phyloP scores from a whole-genome alignment of 2,329 filamentous ascomycete genomes.

The Alternaria dauci region DNA sequence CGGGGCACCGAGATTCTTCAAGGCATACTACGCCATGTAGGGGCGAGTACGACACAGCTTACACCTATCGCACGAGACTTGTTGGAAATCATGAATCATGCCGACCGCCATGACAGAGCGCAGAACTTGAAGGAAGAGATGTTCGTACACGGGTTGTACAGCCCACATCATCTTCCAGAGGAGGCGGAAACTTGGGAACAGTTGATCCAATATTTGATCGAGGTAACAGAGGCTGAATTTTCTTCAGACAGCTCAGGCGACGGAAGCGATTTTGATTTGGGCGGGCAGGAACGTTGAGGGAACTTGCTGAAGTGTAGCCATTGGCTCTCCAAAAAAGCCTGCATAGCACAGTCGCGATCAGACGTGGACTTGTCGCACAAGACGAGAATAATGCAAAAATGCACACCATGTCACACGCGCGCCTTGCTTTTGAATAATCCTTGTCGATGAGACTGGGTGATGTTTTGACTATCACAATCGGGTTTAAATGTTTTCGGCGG shows the following conservation, averaged over 20 bases:
- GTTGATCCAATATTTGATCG: background rate
- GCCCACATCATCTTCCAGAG: background rate
- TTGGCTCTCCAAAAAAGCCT: background rate
- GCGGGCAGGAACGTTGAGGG: background rate
- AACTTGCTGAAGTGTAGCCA: background rate
- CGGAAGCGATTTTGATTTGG: background rate
- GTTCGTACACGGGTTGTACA: background rate
- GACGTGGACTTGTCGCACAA: constrained; percentile 5
- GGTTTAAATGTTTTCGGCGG: background rate
- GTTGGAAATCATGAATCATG: background rate
- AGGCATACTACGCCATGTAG: constrained; percentile 1
- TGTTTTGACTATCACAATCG: constrained; percentile 3
- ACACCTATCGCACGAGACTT: background rate
- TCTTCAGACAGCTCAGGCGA: background rate
- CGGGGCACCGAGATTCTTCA: background rate
- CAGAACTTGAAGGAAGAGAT: background rate
- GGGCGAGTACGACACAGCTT: constrained; percentile 4
- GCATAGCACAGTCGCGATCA: background rate
- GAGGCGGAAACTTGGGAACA: constrained; percentile 5
- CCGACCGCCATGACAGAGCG: background rate
- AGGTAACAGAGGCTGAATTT: background rate
- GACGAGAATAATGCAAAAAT: constrained; percentile 4
- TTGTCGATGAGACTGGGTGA: constrained; percentile 6
- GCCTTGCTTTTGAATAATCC: constrained; percentile 6
- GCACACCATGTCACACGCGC: constrained; percentile 1